Evolutionary conservation across 2,329 filamentous ascomycete genomes (phyloP), one percentile per base, ranked within the genome.

Genomic region (Diaporthe amygdali): DNA sequence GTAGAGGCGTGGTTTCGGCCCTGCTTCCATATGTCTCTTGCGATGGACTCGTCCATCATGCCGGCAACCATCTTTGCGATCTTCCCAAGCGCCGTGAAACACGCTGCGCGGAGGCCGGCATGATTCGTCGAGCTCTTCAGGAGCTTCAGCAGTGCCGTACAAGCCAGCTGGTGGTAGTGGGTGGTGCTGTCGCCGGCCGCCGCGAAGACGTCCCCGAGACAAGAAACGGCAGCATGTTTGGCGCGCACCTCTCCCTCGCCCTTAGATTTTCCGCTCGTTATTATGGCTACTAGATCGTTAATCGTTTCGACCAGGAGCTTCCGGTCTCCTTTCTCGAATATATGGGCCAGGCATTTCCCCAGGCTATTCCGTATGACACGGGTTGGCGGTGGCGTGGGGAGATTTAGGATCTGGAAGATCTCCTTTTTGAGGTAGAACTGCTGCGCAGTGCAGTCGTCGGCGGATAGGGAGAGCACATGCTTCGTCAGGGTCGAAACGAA

Each of bases 1-100:
- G 87, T 87, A 0, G 91, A 87, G 34, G 93, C 93, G 75, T 93
- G 88, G 80, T 88, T 94, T 74, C 96, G 91, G 32, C 91, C 92
- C 79, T 96, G 93, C 81, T 98, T 99, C 94, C 95, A 98, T 20
- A 97, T 90, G 79, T 98, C 95, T 77, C 95, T 91, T n/a, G 93
- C 93, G 46, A 95, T 87, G 68, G 85, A 86, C 81, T 99, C 96
- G 76, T 99, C 96, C 76, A 96, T 87, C 72, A 94, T 94, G 6
- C 87, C 86, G 69, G 89, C 88, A 34, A 98, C 90, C 80, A 95
- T 96, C 71, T 87, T 88, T 32, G 92, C 87, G 49, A 98, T 89
- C 82, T 95, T 95, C 51, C 89, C 91, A 61, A 97, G 82, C 0
- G 94, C 90, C 54, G 86, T 88, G 78, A 97, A 94, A 27, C 95